Evolutionary conservation across 305 asterid genomes (phyloP), one percentile per base, ranked within the genome.

Genomic region (Fraxinus paxiana): DNA sequence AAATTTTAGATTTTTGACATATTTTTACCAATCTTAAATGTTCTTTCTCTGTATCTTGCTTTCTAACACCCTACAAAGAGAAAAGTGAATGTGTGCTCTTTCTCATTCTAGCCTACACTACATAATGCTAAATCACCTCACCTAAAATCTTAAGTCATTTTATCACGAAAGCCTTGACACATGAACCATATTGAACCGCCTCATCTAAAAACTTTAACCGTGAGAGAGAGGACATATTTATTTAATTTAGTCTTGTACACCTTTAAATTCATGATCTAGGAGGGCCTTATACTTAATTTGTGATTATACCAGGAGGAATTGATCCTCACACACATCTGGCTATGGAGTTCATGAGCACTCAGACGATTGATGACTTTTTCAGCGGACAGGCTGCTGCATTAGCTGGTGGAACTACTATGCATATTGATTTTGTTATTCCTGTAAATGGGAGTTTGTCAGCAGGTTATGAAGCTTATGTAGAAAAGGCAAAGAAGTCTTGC

Each of bases 351-450:
- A 96, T 94, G 99, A 94, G 94, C 73, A 89, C 95, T 3, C 92
- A 91, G 86, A 89, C 98, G 12, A 87, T 94, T 70, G 99, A 96
- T 30, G 94, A 93, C 85, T 96, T 90, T 83, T 94, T 89, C 89
- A 94, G 96, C 83, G 99, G 99, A 79, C 98, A 94, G 85, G 96
- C 97, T 10, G 98, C 98, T 48, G 98, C 99, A 33, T 91, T 96
- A 86, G 98, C 99, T 7, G 99, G 99, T 80, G 99, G 99, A 88
- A 96, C 99, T 38, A 96, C 99, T 24, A 90, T 94, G 98, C 98
- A 94, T 79, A 94, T 96, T 80, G 99, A 96, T 85, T 96, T 96
- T 87, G 92, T 94, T 80, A 92, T 96, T 82, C 99, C 99, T 28
- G 91, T 90, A 70, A 90, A 94, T 76, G 99, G 99, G 73, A 93